Evolutionary conservation across 78 protist species (phyloP), one percentile per base, ranked within the genome.

Genomic region (Speleostelium caveatum): DNA sequence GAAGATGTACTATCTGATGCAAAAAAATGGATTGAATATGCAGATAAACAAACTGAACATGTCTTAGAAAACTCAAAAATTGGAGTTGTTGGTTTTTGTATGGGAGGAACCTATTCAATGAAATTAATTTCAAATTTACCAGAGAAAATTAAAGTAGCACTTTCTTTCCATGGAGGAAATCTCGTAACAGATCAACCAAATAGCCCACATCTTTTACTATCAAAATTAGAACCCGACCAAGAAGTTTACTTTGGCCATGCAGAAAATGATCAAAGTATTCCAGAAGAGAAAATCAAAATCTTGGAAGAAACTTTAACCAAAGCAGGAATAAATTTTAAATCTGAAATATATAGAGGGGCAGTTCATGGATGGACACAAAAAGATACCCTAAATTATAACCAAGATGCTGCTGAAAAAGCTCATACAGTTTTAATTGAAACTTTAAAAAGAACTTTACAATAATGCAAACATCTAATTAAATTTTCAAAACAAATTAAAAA

Each of bases 221-320:
- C n/a, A n/a, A 42, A 73, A 10, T n/a, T 80, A 33, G 68, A 80
- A 68, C n/a, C n/a, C n/a, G n/a, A n/a, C n/a, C 72, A 72, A 16
- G 53, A 53, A 19, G 7, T 36, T 17, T 83, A 83, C 39, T 69
- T 83, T 33, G 91, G 79, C 41, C 91, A 83, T 59, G 91, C 91
- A 17, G 79, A 83, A 30, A 71, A 83, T 0, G 91, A 83, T 69
- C 32, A 16, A 8, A 45, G 41, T 3, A 83, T 83, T 58, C 49
- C 39, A 10, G 35, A 36, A 2, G 80, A 83, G 2, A 65, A 53
- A 56, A 83, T 83, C 7, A n/a, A 83, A 32, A n/a, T 79, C 2
- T 42, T 83, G 17, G 30, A 8, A 14, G 55, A 21, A 6, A 62
- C 68, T 24, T 39, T 12, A 6, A 62, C 53, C 21, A 53, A 53